These are phyloP conservation scores for Sisymbrium irio DNA, from an alignment of 345 rosid genomes.

Conservation along the genomic window DNA sequence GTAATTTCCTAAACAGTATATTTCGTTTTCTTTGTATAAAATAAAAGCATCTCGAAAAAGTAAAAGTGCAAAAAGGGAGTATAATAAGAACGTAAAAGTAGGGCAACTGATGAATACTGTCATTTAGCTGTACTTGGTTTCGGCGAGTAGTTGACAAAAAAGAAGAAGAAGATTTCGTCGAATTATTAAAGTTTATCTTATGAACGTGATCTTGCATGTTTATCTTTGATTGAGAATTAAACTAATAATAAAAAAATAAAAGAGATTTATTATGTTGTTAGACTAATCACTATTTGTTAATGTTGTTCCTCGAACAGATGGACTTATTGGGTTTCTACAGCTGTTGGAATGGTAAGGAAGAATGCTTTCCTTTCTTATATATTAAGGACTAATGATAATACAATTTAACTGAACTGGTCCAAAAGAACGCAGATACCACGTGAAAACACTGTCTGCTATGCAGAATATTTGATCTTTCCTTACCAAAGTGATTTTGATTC, in stretches of 20 bases:
- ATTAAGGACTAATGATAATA: background rate
- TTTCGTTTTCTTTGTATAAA: background rate
- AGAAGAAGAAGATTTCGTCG: too few relatives aligned
- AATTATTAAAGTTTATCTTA: background rate
- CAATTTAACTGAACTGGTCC: background rate
- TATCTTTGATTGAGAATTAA: background rate
- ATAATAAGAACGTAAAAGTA: background rate
- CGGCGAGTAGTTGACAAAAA: too few relatives aligned
- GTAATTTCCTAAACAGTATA: background rate
- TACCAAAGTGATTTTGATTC: background rate
- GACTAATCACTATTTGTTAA: background rate
- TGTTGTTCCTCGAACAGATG: conserved; percentile 38
- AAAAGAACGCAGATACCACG: background rate
- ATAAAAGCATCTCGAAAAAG: too few relatives aligned
- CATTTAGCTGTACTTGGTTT: background rate
- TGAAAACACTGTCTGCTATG: background rate
- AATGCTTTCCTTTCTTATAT: background rate
- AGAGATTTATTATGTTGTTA: background rate
- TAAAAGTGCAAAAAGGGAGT: too few relatives aligned
- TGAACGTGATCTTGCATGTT: conserved; percentile 9
- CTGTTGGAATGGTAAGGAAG: conserved; percentile 48
- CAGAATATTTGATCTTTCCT: background rate
- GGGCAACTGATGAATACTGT: background rate
- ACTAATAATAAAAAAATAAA: background rate
- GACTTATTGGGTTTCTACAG: conserved; percentile 44